These are phyloP conservation scores for Lasiodiplodia hormozganensis DNA, from an alignment of 2,329 filamentous ascomycete genomes.

Conservation along the genomic window DNA sequence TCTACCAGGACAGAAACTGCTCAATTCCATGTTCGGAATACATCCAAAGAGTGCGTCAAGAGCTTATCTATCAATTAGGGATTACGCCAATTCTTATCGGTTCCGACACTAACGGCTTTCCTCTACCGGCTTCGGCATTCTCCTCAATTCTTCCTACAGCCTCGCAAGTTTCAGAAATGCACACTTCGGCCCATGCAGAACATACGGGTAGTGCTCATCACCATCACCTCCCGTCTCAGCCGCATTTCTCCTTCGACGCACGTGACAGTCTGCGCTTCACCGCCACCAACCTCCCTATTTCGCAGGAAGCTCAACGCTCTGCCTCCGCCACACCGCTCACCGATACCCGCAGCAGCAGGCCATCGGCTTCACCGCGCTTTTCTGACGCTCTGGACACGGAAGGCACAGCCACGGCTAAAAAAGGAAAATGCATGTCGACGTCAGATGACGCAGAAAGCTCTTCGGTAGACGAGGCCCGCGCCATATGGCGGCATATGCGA, in stretches of 20 bases:
- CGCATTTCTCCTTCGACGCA: slow-evolving; percentile 21
- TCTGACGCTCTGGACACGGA: slow-evolving; percentile 8
- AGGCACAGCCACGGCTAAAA: slow-evolving; percentile 13
- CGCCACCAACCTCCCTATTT: slow-evolving; percentile 4
- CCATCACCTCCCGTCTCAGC: slow-evolving; percentile 23
- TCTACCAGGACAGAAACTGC: slow-evolving; percentile 3
- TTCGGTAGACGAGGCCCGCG: slow-evolving; percentile 28
- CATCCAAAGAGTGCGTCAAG: slow-evolving; percentile 22
- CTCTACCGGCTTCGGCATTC: not conserved
- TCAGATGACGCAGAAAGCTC: slow-evolving; percentile 27
- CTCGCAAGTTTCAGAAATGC: not conserved
- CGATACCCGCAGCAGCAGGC: slow-evolving; percentile 8
- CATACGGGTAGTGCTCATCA: not conserved
- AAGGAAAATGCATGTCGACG: slow-evolving; percentile 16
- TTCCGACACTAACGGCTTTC: not conserved
- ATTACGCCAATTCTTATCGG: not conserved
- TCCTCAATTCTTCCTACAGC: not conserved
- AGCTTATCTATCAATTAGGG: slow-evolving; percentile 25
- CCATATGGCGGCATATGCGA: slow-evolving; percentile 29
- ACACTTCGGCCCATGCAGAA: slow-evolving; percentile 31
- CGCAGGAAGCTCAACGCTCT: slow-evolving; percentile 20
- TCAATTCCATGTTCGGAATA: slow-evolving; percentile 16
- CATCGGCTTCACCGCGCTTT: slow-evolving; percentile 7
- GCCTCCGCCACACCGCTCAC: slow-evolving; percentile 21
- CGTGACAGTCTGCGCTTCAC: slow-evolving; percentile 28